Evolutionary conservation across 495 filamentous ascomycete species (phyloP), one percentile per base, ranked within the genome.

Genomic region (Hypomontagnella monticulosa): DNA sequence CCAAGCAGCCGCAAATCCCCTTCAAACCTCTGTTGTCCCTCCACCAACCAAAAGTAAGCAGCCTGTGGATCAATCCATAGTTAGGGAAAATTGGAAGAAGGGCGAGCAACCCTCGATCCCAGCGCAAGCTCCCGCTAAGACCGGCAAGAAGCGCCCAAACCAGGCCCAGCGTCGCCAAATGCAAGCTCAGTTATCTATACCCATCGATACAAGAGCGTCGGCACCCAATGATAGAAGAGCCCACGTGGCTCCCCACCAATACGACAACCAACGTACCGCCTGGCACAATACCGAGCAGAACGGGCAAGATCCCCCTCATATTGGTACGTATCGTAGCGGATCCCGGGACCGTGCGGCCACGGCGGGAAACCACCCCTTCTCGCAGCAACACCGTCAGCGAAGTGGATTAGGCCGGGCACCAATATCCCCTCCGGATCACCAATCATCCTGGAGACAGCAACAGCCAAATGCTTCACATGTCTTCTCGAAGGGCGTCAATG

Each of bases 81-180:
- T 41, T 47, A 41, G 36, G 5, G 53, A 59, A 36, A 34, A 32
- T 42, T 18, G 20, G 41, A 50, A 56, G 27, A 51, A 61, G 41
- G 12, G 33, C 30, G 52, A 42, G n/a, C 48, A 54, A 4, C 27
- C 37, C 9, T 47, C 58, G 36, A 15, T 16, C 4, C 37, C 50
- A 14, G 9, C 51, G 42, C 57, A 60, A 60, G 27, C 63, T n/a
- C 14, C 61, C 37, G 38, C 70, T 1, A 75, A 65, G 48, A 4
- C 57, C 37, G 42, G 66, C 30, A 75, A 71, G 50, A 85, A 79
- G 71, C 80, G 82, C 49, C 80, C 74, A 7, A 86, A 85, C 61
- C 84, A 86, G 55, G 82, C 83, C 4, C 79, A 85, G 57, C 76
- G 84, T 47, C 81, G 84, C 44, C 81, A 83, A 67, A 81, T 82